Evolutionary conservation across 169 alveolate genomes (phyloP).

Genomic region (Plasmodium inui): DNA sequence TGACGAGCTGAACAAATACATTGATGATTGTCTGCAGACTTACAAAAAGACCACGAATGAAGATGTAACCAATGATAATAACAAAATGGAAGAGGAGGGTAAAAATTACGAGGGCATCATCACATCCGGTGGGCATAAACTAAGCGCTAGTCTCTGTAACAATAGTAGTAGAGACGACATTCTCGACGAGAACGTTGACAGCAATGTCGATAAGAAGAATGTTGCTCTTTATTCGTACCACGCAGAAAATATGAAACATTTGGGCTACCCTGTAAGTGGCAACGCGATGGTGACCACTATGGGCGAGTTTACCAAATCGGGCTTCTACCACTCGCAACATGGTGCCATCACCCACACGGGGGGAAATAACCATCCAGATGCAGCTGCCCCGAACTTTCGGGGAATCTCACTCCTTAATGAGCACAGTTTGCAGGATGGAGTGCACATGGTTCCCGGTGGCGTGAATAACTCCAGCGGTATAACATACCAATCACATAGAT

Average conservation of each 20-base stretch:
- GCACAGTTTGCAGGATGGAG: neutral
- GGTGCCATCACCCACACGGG: neutral
- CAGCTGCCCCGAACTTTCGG: neutral
- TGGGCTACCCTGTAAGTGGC: neutral
- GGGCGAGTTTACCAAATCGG: neutral
- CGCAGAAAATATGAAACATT: neutral
- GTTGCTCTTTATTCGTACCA: neutral
- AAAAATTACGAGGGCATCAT: neutral
- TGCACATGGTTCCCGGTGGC: neutral
- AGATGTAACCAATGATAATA: constrained; percentile 2
- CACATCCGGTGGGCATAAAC: neutral
- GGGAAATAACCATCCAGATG: neutral
- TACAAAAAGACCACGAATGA: constrained; percentile 13
- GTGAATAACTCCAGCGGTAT: neutral
- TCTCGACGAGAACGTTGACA: neutral
- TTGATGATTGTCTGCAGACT: constrained; percentile 32
- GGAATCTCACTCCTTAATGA: neutral
- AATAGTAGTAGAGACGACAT: constrained; percentile 1
- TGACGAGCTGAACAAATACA: constrained; percentile 41
- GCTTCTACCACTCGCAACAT: neutral
- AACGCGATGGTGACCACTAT: neutral
- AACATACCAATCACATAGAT: neutral
- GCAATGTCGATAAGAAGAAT: neutral
- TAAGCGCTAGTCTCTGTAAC: neutral
- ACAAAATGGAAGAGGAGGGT: neutral